These are phyloP conservation scores for Coemansia sp. DNA, from an alignment of 192 early-diverging fungal genomes.

Conservation along the genomic window DNA sequence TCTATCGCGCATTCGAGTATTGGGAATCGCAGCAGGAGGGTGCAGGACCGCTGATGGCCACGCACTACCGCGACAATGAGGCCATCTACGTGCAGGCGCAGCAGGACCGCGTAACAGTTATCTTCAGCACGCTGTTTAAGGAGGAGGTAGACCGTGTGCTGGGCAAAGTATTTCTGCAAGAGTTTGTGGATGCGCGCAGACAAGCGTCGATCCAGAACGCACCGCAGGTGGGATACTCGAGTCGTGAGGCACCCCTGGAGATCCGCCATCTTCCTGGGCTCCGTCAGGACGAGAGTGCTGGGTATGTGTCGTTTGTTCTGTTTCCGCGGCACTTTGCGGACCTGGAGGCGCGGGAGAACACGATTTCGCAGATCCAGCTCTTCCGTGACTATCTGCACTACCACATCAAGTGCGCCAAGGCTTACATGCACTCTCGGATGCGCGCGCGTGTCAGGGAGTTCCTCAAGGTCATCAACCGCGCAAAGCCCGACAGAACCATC, in stretches of 20 bases:
- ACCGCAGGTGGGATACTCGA: slow-evolving; percentile 93
- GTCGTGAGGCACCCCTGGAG: slow-evolving; percentile 92
- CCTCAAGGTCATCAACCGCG: slow-evolving; percentile 97
- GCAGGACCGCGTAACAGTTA: slow-evolving; percentile 94
- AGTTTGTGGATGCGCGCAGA: slow-evolving; percentile 98
- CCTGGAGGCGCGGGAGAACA: slow-evolving; percentile 75
- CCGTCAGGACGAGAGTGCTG: slow-evolving; percentile 79
- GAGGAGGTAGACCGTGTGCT: slow-evolving; percentile 96
- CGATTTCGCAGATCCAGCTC: slow-evolving; percentile 94
- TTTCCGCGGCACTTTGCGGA: slow-evolving; percentile 88
- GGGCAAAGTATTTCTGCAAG: slow-evolving; percentile 96
- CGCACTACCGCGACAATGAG: slow-evolving; percentile 93
- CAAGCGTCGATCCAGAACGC: slow-evolving; percentile 86
- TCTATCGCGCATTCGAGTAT: slow-evolving; percentile 85
- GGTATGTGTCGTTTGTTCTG: slow-evolving; percentile 97
- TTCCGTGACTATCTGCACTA: slow-evolving; percentile 99
- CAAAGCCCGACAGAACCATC: slow-evolving; percentile 83
- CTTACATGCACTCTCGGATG: slow-evolving; percentile 99
- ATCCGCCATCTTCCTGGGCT: slow-evolving; percentile 74
- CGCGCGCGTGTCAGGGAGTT: slow-evolving; percentile 91
- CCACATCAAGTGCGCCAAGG: slow-evolving; percentile 99
- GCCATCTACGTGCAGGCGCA: slow-evolving; percentile 89
- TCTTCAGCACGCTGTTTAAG: slow-evolving; percentile 95
- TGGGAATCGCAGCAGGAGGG: slow-evolving; percentile 74
- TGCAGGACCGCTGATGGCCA: slow-evolving; percentile 80